These are phyloP conservation scores for Leptomonas seymouri DNA, from an alignment of 208 protist species.

Conservation along the genomic window DNA sequence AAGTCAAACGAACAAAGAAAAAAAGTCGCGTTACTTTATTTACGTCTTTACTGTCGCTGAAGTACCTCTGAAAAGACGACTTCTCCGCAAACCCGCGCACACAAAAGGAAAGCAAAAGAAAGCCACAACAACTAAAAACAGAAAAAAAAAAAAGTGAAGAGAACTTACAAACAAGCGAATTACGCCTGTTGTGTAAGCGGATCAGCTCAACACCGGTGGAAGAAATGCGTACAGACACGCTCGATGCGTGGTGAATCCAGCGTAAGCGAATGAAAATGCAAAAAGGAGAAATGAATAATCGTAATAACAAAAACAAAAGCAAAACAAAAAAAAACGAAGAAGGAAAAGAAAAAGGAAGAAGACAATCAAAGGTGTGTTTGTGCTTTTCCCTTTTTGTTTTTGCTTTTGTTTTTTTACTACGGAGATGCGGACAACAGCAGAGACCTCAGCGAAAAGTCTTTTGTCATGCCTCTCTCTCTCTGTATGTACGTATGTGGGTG, in stretches of 20 bases:
- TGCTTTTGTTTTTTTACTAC: background rate
- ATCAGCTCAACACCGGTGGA: background rate
- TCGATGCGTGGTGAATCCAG: background rate
- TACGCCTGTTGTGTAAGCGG: background rate
- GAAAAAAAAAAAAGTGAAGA: background rate
- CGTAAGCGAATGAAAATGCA: background rate
- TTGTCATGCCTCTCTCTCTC: background rate
- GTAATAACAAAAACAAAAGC: background rate
- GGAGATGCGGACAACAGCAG: too few species aligned
- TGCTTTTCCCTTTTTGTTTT: background rate
- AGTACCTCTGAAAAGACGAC: too few species aligned
- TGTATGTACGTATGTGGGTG: too few species aligned
- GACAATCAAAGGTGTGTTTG: background rate
- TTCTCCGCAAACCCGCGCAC: too few species aligned
- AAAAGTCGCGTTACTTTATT: too few species aligned
- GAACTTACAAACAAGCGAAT: slow-evolving; percentile 9
- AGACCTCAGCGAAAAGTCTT: background rate
- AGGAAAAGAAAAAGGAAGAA: background rate
- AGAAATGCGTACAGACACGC: background rate
- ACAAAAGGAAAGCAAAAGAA: background rate
- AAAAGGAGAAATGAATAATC: slow-evolving; percentile 6
- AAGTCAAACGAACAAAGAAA: too few species aligned
- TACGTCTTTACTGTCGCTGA: too few species aligned
- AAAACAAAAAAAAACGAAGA: background rate
- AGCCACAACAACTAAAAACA: background rate